Conservation (phyloP, 768 basidiomycete species). For the Antrodiella citrinella region DNA sequence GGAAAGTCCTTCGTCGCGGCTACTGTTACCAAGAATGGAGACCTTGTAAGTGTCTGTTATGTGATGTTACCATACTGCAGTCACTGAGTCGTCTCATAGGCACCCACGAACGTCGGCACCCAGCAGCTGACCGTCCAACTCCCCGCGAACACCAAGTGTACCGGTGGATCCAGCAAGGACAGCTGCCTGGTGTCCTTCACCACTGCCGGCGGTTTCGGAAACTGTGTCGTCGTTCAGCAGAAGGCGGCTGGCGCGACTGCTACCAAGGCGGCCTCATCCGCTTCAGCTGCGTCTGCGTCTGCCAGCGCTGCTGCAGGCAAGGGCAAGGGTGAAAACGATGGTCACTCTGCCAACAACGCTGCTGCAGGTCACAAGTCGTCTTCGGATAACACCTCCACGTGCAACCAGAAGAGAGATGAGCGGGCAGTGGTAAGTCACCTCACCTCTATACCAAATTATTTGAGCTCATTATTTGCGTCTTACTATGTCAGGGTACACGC, state of each 20-base stretch:
- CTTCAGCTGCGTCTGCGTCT: constrained; percentile 2
- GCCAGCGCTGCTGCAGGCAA: constrained; percentile 4
- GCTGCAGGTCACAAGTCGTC: not conserved
- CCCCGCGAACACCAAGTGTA: constrained; percentile 41
- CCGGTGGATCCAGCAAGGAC: no score
- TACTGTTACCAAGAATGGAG: constrained; percentile 38
- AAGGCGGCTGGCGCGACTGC: constrained; percentile 10
- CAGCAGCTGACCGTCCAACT: constrained; percentile 35
- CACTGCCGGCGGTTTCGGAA: constrained; percentile 44
- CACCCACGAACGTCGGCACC: constrained; percentile 29
- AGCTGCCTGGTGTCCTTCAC: constrained; percentile 45
- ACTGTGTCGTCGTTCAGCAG: constrained; percentile 41
- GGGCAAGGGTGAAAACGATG: not conserved
- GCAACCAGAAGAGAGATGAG: not conserved
- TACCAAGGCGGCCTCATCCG: constrained; percentile 4
- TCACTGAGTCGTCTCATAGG: constrained; percentile 26
- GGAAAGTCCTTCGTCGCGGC: constrained; percentile 27
- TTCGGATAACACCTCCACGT: not conserved
- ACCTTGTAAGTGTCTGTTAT: constrained; percentile 34
- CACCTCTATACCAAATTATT: not conserved
- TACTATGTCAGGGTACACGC: not conserved
- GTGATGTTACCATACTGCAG: no score
- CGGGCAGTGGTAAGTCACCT: not conserved
- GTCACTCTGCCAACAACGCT: not conserved
- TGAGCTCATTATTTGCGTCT: not conserved